These are phyloP conservation scores for Erucastrum elatum DNA, from an alignment of 345 rosid genomes.

Conservation along the genomic window DNA sequence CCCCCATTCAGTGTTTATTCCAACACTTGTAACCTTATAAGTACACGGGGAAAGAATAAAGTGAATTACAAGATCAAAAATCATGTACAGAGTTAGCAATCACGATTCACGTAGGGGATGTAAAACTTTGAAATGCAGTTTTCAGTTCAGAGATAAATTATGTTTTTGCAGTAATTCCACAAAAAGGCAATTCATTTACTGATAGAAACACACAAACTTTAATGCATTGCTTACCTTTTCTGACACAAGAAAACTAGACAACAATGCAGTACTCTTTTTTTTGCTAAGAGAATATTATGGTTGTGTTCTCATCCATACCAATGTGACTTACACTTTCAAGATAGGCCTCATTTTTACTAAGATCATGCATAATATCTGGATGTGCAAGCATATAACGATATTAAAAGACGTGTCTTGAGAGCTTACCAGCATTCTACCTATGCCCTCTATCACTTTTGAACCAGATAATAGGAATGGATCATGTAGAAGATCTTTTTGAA, in stretches of 20 bases:
- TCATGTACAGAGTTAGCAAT: background rate
- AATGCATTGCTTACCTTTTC: too few relatives aligned
- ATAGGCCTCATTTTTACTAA: too few relatives aligned
- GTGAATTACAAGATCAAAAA: background rate
- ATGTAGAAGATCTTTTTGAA: constrained; percentile 16
- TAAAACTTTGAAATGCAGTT: too few relatives aligned
- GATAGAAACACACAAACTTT: too few relatives aligned
- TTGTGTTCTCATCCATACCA: background rate
- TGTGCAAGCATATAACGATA: background rate
- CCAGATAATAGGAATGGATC: constrained; percentile 83
- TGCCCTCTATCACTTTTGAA: constrained; percentile 88
- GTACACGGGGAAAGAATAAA: background rate
- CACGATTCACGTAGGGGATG: background rate
- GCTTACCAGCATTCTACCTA: constrained; percentile 87
- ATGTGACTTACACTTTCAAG: too few relatives aligned
- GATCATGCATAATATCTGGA: background rate
- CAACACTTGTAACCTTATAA: constrained; percentile 86
- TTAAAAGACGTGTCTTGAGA: too few relatives aligned
- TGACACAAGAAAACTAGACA: too few relatives aligned
- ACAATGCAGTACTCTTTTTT: too few relatives aligned
- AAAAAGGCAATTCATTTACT: background rate
- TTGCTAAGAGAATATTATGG: too few relatives aligned
- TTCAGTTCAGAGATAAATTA: too few relatives aligned
- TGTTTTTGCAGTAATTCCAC: background rate
- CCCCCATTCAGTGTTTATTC: constrained; percentile 90